Evolutionary conservation across 2,329 filamentous ascomycete genomes (phyloP).

Genomic region (Exophiala oligosperma): DNA sequence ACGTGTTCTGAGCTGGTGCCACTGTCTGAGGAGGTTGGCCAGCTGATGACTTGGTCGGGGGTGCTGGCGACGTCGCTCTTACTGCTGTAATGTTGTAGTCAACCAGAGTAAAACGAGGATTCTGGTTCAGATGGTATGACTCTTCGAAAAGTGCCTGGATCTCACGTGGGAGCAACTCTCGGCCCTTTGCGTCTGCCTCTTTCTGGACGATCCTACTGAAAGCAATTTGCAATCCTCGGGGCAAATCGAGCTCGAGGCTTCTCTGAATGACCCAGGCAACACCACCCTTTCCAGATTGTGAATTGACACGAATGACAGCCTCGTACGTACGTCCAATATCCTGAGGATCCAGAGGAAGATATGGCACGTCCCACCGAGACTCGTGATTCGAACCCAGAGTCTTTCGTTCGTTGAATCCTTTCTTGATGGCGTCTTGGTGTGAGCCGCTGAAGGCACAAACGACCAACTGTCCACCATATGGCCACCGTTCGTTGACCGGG

Average conservation of each 20-base stretch:
- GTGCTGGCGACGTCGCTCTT: constrained; percentile 71
- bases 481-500: constrained; percentile 82
- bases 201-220: constrained; percentile 86
- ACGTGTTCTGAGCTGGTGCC: constrained; percentile 55
- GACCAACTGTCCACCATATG: constrained; percentile 89
- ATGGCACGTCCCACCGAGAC: constrained; percentile 79
- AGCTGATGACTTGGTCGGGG: constrained; percentile 54
- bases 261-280: constrained; percentile 91
- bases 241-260: constrained; percentile 86
- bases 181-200: constrained; percentile 74
- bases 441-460: constrained; percentile 88
- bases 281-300: constrained; percentile 91
- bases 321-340: constrained; percentile 98
- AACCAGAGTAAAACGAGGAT: constrained; percentile 80
- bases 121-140: constrained; percentile 80
- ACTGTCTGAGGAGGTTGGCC: not conserved
- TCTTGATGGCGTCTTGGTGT: constrained; percentile 96
- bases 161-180: constrained; percentile 80
- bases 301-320: constrained; percentile 96
- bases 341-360: constrained; percentile 86
- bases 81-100: constrained; percentile 92
- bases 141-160: constrained; percentile 86
- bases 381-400: constrained; percentile 52
- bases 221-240: constrained; percentile 85
- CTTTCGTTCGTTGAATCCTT: constrained; percentile 71